Evolutionary conservation across 495 filamentous ascomycete species (phyloP), one percentile per base, ranked within the genome.

Genomic region (Chaetomium fimeti): DNA sequence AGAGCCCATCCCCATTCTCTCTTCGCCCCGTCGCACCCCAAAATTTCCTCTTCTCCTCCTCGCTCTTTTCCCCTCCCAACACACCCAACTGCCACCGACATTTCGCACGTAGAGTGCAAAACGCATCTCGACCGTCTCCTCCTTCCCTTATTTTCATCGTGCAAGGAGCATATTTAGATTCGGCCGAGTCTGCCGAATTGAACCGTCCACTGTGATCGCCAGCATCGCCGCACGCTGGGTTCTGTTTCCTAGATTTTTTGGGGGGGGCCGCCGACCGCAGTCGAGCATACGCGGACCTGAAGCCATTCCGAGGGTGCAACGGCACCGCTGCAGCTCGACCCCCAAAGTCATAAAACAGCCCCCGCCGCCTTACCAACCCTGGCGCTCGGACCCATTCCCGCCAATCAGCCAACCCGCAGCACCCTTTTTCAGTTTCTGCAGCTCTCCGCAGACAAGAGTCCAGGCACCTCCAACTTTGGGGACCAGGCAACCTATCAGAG

Each of bases 1-100:
- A 73, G 75, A 79, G 74, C 72, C 76, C 80, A 79, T 79, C 74
- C 78, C 77, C 75, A 20, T 74, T 74, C 60, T 66, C 68, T 61
- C 69, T 48, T 62, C 63, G 72, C 77, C 69, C 58, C 68, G 70
- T 45, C 62, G 65, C 72, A 72, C 72, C 74, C 68, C 73, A 63
- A 73, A 70, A 68, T 87, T 86, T 32, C 66, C 83, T 81, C 60
- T 70, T 72, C 64, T 80, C 80, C 66, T 74, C 43, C 36, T 74
- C 72, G 1, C 66, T 72, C 68, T 74, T 70, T 75, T 76, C 71
- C 69, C 20, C 61, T 45, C 53, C 49, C 51, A 57, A 57, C 70
- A 60, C 66, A 62, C 70, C 60, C 73, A 76, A 77, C 87, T 79
- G 81, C 77, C 75, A 80, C 62, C 82, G 78, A 64, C 75, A 78